Evolutionary conservation across 495 filamentous ascomycete species (phyloP).

Genomic region (Podospora anserina): DNA sequence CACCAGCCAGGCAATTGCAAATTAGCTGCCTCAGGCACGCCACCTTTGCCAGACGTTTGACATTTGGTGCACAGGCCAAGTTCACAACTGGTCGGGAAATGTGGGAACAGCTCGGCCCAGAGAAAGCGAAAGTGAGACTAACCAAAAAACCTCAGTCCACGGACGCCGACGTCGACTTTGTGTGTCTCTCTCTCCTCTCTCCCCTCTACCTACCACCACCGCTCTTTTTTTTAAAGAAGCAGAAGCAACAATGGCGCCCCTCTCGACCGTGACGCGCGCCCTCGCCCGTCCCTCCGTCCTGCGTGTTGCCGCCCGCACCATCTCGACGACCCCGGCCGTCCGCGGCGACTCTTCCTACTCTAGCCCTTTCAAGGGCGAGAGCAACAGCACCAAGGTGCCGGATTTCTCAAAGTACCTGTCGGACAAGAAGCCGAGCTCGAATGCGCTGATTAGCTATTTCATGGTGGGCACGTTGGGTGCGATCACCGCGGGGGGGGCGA

Average conservation of each 20-base stretch:
- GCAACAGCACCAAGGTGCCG: slow-evolving; percentile 66
- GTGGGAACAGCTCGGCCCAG: slow-evolving; percentile 41
- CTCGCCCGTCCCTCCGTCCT: slow-evolving; percentile 42
- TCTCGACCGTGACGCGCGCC: slow-evolving; percentile 46
- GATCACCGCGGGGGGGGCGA: slow-evolving; percentile 85
- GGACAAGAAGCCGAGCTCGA: slow-evolving; percentile 58
- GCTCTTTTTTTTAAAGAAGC: slow-evolving; percentile 1
- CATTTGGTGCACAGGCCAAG: slow-evolving; percentile 9
- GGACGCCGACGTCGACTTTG: slow-evolving; percentile 11
- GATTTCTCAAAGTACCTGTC: slow-evolving; percentile 85
- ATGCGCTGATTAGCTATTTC: slow-evolving; percentile 93
- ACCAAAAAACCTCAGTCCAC: slow-evolving; percentile 14
- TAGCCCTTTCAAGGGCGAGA: slow-evolving; percentile 61
- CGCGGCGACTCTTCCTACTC: slow-evolving; percentile 39
- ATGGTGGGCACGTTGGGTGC: slow-evolving; percentile 95
- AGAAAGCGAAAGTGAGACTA: slow-evolving; percentile 9
- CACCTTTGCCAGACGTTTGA: slow-evolving; percentile 5
- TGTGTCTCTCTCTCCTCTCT: background rate
- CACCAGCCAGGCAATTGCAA: slow-evolving; percentile 22
- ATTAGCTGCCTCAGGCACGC: slow-evolving; percentile 33
- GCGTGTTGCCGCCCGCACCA: slow-evolving; percentile 41
- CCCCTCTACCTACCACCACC: slow-evolving; percentile 2
- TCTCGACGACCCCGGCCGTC: slow-evolving; percentile 44
- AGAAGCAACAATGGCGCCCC: slow-evolving; percentile 43
- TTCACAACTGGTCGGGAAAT: slow-evolving; percentile 23